These are phyloP conservation scores for Phanerodontia chrysosporium DNA, from an alignment of 768 basidiomycete genomes.

Conservation along the genomic window DNA sequence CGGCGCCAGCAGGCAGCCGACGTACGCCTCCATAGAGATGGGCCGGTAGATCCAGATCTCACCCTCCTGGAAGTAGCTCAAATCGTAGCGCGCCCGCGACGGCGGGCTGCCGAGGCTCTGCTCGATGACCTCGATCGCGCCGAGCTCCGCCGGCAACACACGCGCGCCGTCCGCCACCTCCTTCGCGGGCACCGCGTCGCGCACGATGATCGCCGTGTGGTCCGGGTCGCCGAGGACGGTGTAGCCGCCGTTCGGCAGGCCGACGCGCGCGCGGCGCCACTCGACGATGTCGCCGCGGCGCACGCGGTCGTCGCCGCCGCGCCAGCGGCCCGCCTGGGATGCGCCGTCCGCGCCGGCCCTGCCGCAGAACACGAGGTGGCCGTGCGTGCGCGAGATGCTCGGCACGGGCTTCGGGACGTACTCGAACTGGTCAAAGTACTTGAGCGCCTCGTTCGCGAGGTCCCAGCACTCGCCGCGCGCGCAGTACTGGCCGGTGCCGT, in stretches of 20 bases:
- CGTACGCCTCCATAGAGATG: slow-evolving; percentile 35
- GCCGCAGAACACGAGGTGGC: slow-evolving; percentile 47
- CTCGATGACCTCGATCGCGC: slow-evolving; percentile 47
- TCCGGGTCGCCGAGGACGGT: slow-evolving; percentile 46
- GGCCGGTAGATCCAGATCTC: slow-evolving; percentile 59
- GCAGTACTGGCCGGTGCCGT: slow-evolving; percentile 38
- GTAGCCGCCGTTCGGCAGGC: slow-evolving; percentile 17
- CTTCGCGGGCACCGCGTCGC: slow-evolving; percentile 31
- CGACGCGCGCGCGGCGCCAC: slow-evolving; percentile 42
- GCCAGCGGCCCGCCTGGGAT: slow-evolving; percentile 38
- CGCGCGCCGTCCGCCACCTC: slow-evolving; percentile 29
- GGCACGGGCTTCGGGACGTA: slow-evolving; percentile 43
- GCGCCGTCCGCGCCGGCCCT: slow-evolving; percentile 29
- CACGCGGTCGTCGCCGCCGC: slow-evolving; percentile 48
- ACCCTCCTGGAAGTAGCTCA: slow-evolving; percentile 41
- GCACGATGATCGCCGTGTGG: slow-evolving; percentile 49
- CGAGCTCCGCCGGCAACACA: slow-evolving; percentile 37
- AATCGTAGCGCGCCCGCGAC: slow-evolving; percentile 36
- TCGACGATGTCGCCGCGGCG: slow-evolving; percentile 54
- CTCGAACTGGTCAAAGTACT: slow-evolving; percentile 36
- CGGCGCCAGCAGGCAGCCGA: slow-evolving; percentile 22
- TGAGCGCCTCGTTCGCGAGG: slow-evolving; percentile 47
- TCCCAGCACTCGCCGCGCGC: slow-evolving; percentile 60
- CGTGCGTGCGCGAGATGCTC: slow-evolving; percentile 48
- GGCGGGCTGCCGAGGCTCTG: slow-evolving; percentile 45